Evolutionary conservation across 2,329 filamentous ascomycete genomes (phyloP).

Genomic region (Triangularia verruculosa): DNA sequence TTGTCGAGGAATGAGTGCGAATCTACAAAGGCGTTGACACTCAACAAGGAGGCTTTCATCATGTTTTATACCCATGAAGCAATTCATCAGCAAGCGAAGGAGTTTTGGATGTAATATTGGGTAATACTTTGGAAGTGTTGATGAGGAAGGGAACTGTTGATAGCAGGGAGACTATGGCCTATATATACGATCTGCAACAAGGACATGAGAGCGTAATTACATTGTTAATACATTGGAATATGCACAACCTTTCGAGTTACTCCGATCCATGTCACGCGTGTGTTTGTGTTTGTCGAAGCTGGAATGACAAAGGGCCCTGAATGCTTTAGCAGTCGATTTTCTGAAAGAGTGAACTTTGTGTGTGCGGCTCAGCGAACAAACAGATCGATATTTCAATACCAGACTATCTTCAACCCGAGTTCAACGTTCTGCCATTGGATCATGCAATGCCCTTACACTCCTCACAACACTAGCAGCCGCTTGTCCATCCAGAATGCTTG

Average conservation of each 20-base stretch:
- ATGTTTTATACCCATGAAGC: neutral
- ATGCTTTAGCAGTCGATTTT: too few species aligned
- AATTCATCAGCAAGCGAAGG: neutral
- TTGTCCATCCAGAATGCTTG: too few species aligned
- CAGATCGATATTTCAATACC: too few species aligned
- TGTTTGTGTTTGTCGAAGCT: neutral
- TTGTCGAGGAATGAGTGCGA: slow-evolving; percentile 17
- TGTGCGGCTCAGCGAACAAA: too few species aligned
- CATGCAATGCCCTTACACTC: too few species aligned
- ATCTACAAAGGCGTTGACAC: neutral
- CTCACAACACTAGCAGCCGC: too few species aligned
- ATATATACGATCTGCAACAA: neutral
- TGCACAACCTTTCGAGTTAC: too few species aligned
- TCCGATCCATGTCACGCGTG: too few species aligned
- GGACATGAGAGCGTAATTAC: neutral
- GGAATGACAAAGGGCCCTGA: neutral
- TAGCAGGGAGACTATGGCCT: neutral
- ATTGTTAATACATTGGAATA: neutral
- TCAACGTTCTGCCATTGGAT: too few species aligned
- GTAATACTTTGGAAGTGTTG: neutral
- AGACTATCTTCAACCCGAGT: too few species aligned
- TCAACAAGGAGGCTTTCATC: neutral
- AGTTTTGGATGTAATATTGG: neutral
- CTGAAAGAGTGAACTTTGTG: too few species aligned
- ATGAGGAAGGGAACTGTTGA: neutral